These are phyloP conservation scores for Pyrus hybrid DNA, from an alignment of 331 rosid species.

Conservation along the genomic window DNA sequence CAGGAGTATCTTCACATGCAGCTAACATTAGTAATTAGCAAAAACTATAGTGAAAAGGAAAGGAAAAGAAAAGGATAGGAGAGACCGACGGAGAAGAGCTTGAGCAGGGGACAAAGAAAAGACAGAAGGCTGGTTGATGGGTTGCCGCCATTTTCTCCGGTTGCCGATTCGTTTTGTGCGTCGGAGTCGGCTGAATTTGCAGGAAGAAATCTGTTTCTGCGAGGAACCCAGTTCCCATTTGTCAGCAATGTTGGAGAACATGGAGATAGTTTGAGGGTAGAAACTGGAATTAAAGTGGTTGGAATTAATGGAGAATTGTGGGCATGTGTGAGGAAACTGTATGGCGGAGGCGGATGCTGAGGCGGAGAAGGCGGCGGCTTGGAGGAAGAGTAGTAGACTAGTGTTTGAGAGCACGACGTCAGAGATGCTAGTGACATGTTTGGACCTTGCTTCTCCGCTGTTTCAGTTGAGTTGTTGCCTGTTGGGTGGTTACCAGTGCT, in stretches of 20 bases:
- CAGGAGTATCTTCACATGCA: no score
- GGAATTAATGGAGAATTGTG: neutral
- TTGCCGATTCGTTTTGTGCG: constrained; percentile 15
- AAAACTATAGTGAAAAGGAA: no score
- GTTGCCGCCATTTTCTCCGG: neutral
- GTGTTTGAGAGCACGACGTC: constrained; percentile 6
- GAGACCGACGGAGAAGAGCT: constrained; percentile 54
- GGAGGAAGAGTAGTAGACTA: neutral
- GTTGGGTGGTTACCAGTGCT: neutral
- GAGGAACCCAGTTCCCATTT: constrained; percentile 14
- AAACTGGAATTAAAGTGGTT: constrained; percentile 14
- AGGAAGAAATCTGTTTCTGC: constrained; percentile 19
- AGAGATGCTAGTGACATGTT: constrained; percentile 13
- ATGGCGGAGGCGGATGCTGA: constrained; percentile 1
- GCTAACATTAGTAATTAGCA: no score
- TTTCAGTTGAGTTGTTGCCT: neutral
- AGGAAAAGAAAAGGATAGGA: neutral
- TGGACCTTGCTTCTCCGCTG: neutral
- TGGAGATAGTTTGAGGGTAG: constrained; percentile 13
- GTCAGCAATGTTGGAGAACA: neutral
- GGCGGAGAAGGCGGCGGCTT: no score
- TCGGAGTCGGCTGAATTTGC: constrained; percentile 40
- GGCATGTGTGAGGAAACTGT: neutral
- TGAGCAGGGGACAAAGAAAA: constrained; percentile 73
- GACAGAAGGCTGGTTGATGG: constrained; percentile 36